phyloP scores from a whole-genome alignment of 495 filamentous ascomycete species.

The Lophiostoma macrostomum region DNA sequence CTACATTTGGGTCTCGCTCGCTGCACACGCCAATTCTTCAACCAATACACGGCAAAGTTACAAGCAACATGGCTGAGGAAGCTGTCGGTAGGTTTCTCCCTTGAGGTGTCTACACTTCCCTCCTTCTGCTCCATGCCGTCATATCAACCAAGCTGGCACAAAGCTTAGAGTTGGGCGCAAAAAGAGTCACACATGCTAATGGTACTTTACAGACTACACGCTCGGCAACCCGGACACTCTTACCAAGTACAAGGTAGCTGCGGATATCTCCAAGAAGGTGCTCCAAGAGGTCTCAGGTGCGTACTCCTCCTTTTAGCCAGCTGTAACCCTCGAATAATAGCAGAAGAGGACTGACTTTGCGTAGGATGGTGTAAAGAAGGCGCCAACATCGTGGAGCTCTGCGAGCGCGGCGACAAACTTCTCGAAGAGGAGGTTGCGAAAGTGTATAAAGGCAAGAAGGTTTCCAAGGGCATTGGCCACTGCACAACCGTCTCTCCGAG shows the following conservation, averaged over 20 bases:
- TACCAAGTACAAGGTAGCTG: constrained; percentile 98
- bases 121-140: background rate
- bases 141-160: no score
- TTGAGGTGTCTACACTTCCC: background rate
- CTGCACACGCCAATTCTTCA: background rate
- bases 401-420: constrained; percentile 91
- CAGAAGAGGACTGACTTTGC: constrained; percentile 14
- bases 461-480: constrained; percentile 86
- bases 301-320: constrained; percentile 10
- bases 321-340: background rate
- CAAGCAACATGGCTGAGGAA: constrained; percentile 36
- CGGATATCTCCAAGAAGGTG: constrained; percentile 89
- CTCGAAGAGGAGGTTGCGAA: constrained; percentile 90
- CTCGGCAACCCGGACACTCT: constrained; percentile 95
- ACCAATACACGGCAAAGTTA: background rate
- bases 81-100: constrained; percentile 30
- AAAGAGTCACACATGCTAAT: constrained; percentile 17
- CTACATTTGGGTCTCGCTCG: no score
- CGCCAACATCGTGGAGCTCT: constrained; percentile 86
- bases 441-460: constrained; percentile 98
- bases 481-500: constrained; percentile 94
- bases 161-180: background rate
- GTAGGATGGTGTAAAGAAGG: constrained; percentile 76
- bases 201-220: constrained; percentile 70
- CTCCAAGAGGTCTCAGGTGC: constrained; percentile 75